Percentiles rank a stretch among this genome's conserved stretches.
These are phyloP conservation scores for Phalaenopsis aphrodite DNA, from an alignment of 106 monocot genomes.

Conservation along the genomic window DNA sequence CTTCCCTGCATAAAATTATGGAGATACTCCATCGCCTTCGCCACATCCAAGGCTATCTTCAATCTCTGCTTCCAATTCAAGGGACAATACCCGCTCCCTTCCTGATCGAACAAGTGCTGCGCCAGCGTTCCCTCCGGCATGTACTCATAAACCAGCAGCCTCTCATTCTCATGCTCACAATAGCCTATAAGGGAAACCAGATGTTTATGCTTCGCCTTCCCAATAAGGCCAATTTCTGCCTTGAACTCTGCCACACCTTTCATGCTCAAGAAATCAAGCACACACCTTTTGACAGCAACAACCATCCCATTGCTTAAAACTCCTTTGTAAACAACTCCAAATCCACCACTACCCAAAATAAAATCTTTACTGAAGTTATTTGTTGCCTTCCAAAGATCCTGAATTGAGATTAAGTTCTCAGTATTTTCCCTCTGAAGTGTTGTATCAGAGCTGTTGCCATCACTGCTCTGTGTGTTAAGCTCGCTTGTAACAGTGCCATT, in stretches of 20 bases:
- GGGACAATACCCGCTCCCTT: slow-evolving; percentile 22
- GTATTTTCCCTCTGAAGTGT: not conserved
- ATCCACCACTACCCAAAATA: slow-evolving; percentile 73
- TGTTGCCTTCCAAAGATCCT: slow-evolving; percentile 55
- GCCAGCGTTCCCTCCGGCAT: slow-evolving; percentile 79
- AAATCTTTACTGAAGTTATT: slow-evolving; percentile 47
- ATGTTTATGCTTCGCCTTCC: slow-evolving; percentile 67
- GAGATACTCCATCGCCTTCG: slow-evolving; percentile 81
- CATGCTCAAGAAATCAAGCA: slow-evolving; percentile 38
- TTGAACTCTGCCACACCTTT: slow-evolving; percentile 66
- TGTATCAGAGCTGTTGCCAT: not conserved
- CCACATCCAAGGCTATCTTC: slow-evolving; percentile 76
- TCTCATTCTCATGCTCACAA: slow-evolving; percentile 60
- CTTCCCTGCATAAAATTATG: slow-evolving; percentile 81
- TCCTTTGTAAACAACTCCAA: slow-evolving; percentile 85
- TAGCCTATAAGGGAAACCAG: slow-evolving; percentile 73
- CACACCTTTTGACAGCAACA: slow-evolving; percentile 76
- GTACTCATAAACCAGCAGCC: slow-evolving; percentile 80
- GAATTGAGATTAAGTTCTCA: slow-evolving; percentile 41
- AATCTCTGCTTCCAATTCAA: slow-evolving; percentile 85
- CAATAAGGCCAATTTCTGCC: slow-evolving; percentile 76
- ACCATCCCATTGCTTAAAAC: slow-evolving; percentile 40
- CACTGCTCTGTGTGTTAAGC: slow-evolving; percentile 35
- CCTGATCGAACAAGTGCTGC: slow-evolving; percentile 51
- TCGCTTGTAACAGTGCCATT: slow-evolving; percentile 13